A percentile compares a stretch with the other conserved stretches of the same genome.
These are phyloP conservation scores for Phialophora chinensis DNA, from an alignment of 2,329 filamentous ascomycete genomes.

Conservation along the genomic window DNA sequence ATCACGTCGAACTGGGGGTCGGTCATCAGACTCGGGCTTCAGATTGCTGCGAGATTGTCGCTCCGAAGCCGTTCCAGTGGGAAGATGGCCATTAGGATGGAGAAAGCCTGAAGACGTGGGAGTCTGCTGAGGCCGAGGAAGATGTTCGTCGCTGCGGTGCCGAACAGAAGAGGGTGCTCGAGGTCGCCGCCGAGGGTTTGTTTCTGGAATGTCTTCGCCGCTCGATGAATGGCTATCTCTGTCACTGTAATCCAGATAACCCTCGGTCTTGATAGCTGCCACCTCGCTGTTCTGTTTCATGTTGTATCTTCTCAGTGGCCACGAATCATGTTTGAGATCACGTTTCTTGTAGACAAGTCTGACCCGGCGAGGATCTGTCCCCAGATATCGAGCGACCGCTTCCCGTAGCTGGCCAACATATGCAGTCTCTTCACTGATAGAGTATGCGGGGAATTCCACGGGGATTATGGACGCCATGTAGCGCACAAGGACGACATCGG, in stretches of 20 bases:
- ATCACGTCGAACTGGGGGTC: slow-evolving; percentile 29
- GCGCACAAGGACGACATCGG: slow-evolving; percentile 53
- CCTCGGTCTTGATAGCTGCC: slow-evolving; percentile 52
- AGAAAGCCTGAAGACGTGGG: slow-evolving; percentile 24
- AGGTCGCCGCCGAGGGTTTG: slow-evolving; percentile 34
- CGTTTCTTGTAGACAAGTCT: slow-evolving; percentile 56
- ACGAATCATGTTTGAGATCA: slow-evolving; percentile 50
- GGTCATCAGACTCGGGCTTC: slow-evolving; percentile 30
- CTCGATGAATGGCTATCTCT: slow-evolving; percentile 36
- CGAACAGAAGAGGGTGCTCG: slow-evolving; percentile 35
- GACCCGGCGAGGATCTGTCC: slow-evolving; percentile 47
- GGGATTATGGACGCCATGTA: slow-evolving; percentile 51
- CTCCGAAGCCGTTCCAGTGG: slow-evolving; percentile 25
- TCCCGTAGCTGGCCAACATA: slow-evolving; percentile 51
- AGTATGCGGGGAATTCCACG: slow-evolving; percentile 53
- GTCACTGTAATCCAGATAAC: slow-evolving; percentile 35
- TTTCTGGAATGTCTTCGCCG: slow-evolving; percentile 30
- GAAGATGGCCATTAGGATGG: slow-evolving; percentile 32
- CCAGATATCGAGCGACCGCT: slow-evolving; percentile 48
- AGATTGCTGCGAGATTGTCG: slow-evolving; percentile 30
- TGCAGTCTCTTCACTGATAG: slow-evolving; percentile 54
- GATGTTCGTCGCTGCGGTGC: slow-evolving; percentile 33
- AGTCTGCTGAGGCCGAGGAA: slow-evolving; percentile 23
- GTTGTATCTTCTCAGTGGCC: slow-evolving; percentile 50
- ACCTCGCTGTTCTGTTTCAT: slow-evolving; percentile 57